Base-by-base conservation (phyloP, 2,329 filamentous ascomycete genomes). In the Aspergillus eucalypticola region DNA sequence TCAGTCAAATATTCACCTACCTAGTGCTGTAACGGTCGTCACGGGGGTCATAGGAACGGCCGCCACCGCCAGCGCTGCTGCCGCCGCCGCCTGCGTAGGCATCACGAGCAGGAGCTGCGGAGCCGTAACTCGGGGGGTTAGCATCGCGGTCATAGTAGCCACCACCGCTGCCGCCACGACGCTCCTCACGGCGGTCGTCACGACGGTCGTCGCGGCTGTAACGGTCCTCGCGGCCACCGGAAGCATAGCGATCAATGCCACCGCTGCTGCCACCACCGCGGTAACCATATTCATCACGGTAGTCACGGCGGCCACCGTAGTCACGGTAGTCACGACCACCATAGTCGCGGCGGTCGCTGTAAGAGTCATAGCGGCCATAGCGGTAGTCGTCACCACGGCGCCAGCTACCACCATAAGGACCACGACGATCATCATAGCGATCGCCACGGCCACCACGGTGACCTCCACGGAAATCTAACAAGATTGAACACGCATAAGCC, bases 101-200 rank as follows among this genome's bases (percentile, higher is more conserved):
- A 27, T 74, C 76, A 64, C 76, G 76, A 27, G 75, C 68, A 62
- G 75, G 73, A 65, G 72, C 56, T 58, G 53, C 72, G 39, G 76
- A 76, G 48, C 65, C 65, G 62, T 80, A 80, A 68, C 76, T 76
- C 64, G 78, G 77, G 75, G 77, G 74, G 67, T 82, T 80, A 66
- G 81, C 80, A 67, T 84, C 82, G 68, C 82, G 81, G 65, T 83
- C 81, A 66, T 84, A 84, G 72, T 84, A 84, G 61, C 81, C 76
- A 66, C 79, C 79, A 76, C 81, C 73, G 60, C 76, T 72, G 66
- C 84, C 83, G 75, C 87, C 79, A 64, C 76, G 73, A 63, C 78
- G 75, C 50, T 75, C 73, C 61, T 78, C 76, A 61, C 69, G 79
- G 76, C 81, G 73, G 60, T 76, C 73, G 66, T 84, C 83, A 76